phyloP scores from a whole-genome alignment of 306 rosid species.

The Ammopiptanthus mongolicus region DNA sequence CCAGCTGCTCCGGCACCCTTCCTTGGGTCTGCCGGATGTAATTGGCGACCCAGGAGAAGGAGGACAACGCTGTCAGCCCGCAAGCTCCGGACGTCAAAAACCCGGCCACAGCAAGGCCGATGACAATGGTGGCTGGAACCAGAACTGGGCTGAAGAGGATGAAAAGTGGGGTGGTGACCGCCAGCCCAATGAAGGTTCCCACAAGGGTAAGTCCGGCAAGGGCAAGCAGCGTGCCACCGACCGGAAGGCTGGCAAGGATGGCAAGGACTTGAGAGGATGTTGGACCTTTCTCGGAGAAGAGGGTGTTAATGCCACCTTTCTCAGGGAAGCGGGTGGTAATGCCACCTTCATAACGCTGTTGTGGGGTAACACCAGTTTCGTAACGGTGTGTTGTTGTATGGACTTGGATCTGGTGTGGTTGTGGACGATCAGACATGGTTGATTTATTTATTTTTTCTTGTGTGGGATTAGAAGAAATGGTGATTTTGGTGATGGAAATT shows the following conservation, averaged over 20 bases:
- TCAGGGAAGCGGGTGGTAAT: too few relatives aligned
- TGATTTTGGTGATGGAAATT: constrained; percentile 31
- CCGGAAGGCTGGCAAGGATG: constrained; percentile 50
- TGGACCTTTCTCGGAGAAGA: constrained; percentile 25
- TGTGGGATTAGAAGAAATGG: background rate
- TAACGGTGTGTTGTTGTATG: constrained; percentile 38
- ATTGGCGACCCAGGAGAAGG: constrained; percentile 62
- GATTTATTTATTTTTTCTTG: background rate
- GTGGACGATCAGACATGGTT: constrained; percentile 61
- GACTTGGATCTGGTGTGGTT: constrained; percentile 54
- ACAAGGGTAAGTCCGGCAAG: constrained; percentile 54
- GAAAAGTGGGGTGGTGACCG: constrained; percentile 52
- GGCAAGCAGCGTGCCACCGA: constrained; percentile 56
- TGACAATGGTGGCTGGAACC: constrained; percentile 62
- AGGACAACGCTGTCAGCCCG: constrained; percentile 63
- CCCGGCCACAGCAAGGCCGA: constrained; percentile 57
- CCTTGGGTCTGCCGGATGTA: constrained; percentile 41
- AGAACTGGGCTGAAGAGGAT: constrained; percentile 76
- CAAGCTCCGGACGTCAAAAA: constrained; percentile 67
- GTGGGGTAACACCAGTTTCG: constrained; percentile 27
- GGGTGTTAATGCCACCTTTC: background rate
- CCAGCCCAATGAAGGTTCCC: constrained; percentile 56
- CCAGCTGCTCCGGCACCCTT: constrained; percentile 47
- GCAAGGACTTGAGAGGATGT: constrained; percentile 51
- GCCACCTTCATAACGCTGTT: constrained; percentile 4